Evolutionary conservation across 2,329 filamentous ascomycete genomes (phyloP).

Genomic region (Ceratocystis albifundus): DNA sequence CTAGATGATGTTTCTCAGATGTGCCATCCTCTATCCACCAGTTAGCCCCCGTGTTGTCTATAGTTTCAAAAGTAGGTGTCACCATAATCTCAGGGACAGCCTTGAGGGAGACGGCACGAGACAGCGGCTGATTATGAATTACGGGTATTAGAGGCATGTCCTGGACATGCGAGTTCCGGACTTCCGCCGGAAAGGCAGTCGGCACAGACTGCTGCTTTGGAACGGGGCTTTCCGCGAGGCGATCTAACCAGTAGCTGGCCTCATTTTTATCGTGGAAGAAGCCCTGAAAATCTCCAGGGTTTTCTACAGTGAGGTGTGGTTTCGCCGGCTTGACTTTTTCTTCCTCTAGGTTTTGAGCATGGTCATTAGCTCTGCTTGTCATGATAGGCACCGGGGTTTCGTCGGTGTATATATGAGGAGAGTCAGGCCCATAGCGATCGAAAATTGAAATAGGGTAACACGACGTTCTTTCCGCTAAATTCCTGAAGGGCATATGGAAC

Average conservation of each 20-base stretch:
- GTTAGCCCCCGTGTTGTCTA: background rate
- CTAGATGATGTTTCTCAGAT: slow-evolving; percentile 9
- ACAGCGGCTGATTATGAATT: slow-evolving; percentile 14
- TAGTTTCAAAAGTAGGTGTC: background rate
- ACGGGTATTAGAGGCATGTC: slow-evolving; percentile 18
- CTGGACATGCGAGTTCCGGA: slow-evolving; percentile 10
- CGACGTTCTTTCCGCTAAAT: slow-evolving; percentile 6
- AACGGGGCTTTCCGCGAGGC: slow-evolving; percentile 20
- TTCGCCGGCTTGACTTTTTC: background rate
- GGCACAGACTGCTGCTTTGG: slow-evolving; percentile 16
- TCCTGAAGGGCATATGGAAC: slow-evolving; percentile 4
- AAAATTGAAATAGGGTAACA: slow-evolving; percentile 23
- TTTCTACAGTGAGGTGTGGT: background rate
- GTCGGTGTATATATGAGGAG: slow-evolving; percentile 12
- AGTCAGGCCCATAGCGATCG: slow-evolving; percentile 15
- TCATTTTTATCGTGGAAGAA: slow-evolving; percentile 11
- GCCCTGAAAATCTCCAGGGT: background rate
- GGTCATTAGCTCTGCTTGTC: background rate
- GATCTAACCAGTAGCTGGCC: slow-evolving; percentile 19
- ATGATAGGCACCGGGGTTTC: background rate
- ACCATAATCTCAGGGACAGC: slow-evolving; percentile 7
- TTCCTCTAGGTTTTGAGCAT: background rate
- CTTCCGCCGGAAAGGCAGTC: slow-evolving; percentile 7
- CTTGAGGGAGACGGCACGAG: slow-evolving; percentile 18
- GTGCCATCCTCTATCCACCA: slow-evolving; percentile 16